A percentile compares a stretch with the other conserved stretches of the same genome.
phyloP scores from a whole-genome alignment of 164 flowering plant genomes.

The Stephania yunnanensis region DNA sequence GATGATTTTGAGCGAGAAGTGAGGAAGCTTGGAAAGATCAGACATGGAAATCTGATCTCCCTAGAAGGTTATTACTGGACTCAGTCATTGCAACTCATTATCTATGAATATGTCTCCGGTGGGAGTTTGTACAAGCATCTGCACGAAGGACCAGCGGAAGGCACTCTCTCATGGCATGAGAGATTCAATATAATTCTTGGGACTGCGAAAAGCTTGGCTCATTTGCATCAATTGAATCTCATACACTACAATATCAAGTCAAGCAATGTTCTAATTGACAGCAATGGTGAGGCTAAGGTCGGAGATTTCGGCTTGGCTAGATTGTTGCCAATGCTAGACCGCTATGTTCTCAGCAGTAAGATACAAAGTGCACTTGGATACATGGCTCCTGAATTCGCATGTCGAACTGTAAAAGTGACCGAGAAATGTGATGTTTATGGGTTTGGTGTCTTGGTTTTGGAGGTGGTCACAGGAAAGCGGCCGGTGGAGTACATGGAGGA shows the following conservation, averaged over 20 bases:
- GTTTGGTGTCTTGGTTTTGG: slow-evolving; percentile 75
- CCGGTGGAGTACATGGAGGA: slow-evolving; percentile 99
- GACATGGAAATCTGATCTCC: slow-evolving; percentile 65
- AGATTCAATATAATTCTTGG: slow-evolving; percentile 79
- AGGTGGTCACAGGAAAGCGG: slow-evolving; percentile 79
- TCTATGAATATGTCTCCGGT: slow-evolving; percentile 62
- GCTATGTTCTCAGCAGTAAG: slow-evolving; percentile 83
- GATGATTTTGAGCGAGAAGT: slow-evolving; percentile 89
- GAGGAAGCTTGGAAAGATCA: slow-evolving; percentile 62
- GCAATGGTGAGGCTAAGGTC: slow-evolving; percentile 63
- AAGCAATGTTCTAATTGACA: slow-evolving; percentile 63
- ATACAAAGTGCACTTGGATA: slow-evolving; percentile 96
- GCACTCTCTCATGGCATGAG: slow-evolving; percentile 65
- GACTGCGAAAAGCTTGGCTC: slow-evolving; percentile 69
- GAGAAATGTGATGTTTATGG: slow-evolving; percentile 95
- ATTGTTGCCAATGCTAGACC: slow-evolving; percentile 75
- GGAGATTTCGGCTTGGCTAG: slow-evolving; percentile 86
- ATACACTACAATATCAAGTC: slow-evolving; percentile 90
- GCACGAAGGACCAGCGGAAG: slow-evolving; percentile 48
- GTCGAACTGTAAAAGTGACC: slow-evolving; percentile 77
- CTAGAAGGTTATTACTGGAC: slow-evolving; percentile 98
- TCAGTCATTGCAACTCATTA: slow-evolving; percentile 77
- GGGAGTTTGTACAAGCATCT: slow-evolving; percentile 77
- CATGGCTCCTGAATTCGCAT: slow-evolving; percentile 98
- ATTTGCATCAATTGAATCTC: slow-evolving; percentile 58